Evolutionary conservation across 345 rosid genomes (phyloP), one percentile per base, ranked within the genome.

Genomic region (Euclidium syriacum): DNA sequence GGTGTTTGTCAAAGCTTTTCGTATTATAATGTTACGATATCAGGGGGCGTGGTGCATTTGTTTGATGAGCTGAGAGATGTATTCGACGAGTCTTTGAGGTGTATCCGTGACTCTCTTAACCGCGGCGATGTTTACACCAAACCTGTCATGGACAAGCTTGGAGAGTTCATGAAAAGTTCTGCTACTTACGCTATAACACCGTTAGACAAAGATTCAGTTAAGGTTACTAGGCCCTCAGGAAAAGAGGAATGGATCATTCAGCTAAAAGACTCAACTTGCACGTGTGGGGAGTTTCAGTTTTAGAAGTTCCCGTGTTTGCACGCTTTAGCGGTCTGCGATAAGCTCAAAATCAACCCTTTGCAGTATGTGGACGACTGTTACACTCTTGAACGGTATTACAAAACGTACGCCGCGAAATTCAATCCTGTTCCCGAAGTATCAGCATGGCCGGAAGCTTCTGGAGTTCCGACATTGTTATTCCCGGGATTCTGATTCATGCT

Each of bases 301-400:
- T 1, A 10, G 3, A 64, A 32, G 43, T 1, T 52, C 4, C 60
- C 69, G 23, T 64, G 69, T 30, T 10, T 41, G 0, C 69, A 64
- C 35, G 52, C 26, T 20, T 34, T 52, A 22, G 52, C 69, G 0
- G 42, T 64, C 5, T 64, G 69, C 11, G 15, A 41, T 33, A 43
- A 40, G 52, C 61, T 64, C 1, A 63, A 63, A 51, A 26, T 39
- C 17, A 63, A 63, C 10, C 68, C 68, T 19, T 63, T 63, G 17
- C 32, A 27, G 15, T 63, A 63, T 38, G 68, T 63, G 5, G 68
- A 52, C 18, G 51, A 23, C 4, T 14, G 36, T 19, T 36, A 11
- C 57, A 7, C 29, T 11, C 0, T 26, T 49, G 58, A 62, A 12
- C 47, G 57, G 1, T 49, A 3, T 6, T 5, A 27, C 41, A 40